Base-by-base conservation (phyloP, 352 stramenopile species). In the Blastocystis sp. region DNA sequence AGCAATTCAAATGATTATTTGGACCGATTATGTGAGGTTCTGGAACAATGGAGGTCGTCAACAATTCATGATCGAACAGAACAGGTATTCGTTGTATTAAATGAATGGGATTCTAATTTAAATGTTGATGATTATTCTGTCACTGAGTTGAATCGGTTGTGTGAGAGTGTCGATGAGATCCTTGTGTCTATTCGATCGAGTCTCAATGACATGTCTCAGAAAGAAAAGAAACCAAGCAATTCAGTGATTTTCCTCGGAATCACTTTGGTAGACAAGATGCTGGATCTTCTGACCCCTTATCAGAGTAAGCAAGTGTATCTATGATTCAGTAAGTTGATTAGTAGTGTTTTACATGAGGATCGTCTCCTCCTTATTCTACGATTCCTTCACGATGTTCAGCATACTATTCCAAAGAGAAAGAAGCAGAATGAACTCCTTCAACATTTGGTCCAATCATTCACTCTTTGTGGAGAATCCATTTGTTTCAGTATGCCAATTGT, bases 11-110 rank as follows among this genome's bases (percentile, higher is more conserved):
- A 74, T 46, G 63, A 74, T 42, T 39, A 32, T 11, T 11, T 74
- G 6, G 14, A 74, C 19, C 12, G 14, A 42, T 12, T 74, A 0
- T 1, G 29, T 46, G n/a, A 37, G 21, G 46, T 39, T 21, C 27
- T 74, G 12, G 63, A 74, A 24, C 63, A 74, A n/a, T 74, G 63
- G 63, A 12, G 63, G 19, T 74, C 63, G 46, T 74, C 63, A 37
- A 74, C 12, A 42, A 37, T 74, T 42, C 63, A 46, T 74, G 63
- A 74, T 52, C 39, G 63, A 16, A 24, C 46, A 9, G 24, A 24
- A 14, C 27, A 54, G 19, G 32, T 74, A 9, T 37, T 46, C 29
- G 54, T 74, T 74, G 11, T 24, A 7, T 46, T 37, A 42, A 54
- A 54, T 74, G 11, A 16, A n/a, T 37, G 19, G 39, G 46, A 32